Evolutionary conservation across 164 flowering plant species (phyloP).

Genomic region (Pachysandra terminalis): DNA sequence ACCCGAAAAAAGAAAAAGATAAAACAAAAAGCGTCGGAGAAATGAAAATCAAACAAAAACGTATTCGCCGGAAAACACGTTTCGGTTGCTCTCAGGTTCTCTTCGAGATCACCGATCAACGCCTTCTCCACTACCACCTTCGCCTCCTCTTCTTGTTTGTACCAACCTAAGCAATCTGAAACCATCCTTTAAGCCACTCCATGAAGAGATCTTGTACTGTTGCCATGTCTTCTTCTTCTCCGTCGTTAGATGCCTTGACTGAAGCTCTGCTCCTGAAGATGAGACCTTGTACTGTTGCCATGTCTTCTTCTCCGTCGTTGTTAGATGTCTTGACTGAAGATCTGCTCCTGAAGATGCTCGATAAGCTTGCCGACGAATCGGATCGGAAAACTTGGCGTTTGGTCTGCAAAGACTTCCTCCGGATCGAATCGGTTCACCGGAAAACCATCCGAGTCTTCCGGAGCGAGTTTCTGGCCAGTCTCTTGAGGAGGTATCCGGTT

Average conservation of each 20-base stretch:
- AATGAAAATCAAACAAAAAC: constrained; percentile 9
- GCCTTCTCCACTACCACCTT: constrained; percentile 37
- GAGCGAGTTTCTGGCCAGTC: constrained; percentile 32
- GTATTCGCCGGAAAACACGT: constrained; percentile 10
- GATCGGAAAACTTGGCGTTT: constrained; percentile 53
- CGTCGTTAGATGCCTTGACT: constrained; percentile 28
- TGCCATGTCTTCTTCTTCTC: constrained; percentile 7
- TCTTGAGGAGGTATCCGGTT: constrained; percentile 28
- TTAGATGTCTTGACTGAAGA: constrained; percentile 45
- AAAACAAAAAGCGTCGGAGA: too few relatives aligned
- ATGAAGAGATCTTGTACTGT: neutral
- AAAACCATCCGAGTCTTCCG: constrained; percentile 41
- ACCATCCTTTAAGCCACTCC: neutral
- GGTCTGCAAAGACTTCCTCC: constrained; percentile 50
- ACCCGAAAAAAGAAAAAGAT: too few relatives aligned
- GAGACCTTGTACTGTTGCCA: too few relatives aligned
- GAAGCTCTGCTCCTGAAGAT: constrained; percentile 48
- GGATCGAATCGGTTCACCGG: constrained; percentile 49
- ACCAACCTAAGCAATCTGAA: constrained; percentile 30
- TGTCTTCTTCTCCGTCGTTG: constrained; percentile 12
- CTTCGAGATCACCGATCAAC: constrained; percentile 22
- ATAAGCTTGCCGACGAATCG: constrained; percentile 21
- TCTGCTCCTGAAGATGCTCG: constrained; percentile 34
- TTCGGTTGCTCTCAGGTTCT: neutral
- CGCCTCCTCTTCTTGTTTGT: constrained; percentile 49